A percentile compares a stretch with the other conserved stretches of the same genome.
Conservation (phyloP, 2,329 filamentous ascomycete genomes). For the Sarocladium oryzae region DNA sequence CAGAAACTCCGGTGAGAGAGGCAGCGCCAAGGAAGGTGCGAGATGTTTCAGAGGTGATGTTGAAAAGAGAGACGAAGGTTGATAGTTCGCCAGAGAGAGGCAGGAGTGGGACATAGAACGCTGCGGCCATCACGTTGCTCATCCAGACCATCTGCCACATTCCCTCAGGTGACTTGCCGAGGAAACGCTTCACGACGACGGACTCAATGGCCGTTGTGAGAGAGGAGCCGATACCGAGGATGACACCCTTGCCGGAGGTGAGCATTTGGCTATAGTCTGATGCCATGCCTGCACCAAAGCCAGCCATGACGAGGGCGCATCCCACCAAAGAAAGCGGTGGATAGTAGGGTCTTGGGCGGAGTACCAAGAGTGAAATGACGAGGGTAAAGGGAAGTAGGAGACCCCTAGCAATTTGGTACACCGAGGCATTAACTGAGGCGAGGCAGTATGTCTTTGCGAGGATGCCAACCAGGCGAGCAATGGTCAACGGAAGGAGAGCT, state of each 20-base stretch:
- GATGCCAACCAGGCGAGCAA: slow-evolving; percentile 19
- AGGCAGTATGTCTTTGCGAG: slow-evolving; percentile 22
- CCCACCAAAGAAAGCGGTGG: slow-evolving; percentile 20
- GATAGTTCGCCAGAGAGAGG: slow-evolving; percentile 19
- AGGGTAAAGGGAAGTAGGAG: slow-evolving; percentile 20
- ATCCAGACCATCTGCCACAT: slow-evolving; percentile 24
- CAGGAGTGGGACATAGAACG: slow-evolving; percentile 20
- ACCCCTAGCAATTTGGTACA: slow-evolving; percentile 21
- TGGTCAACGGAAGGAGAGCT: slow-evolving; percentile 18
- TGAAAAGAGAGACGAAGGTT: slow-evolving; percentile 16
- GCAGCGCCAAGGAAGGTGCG: slow-evolving; percentile 18
- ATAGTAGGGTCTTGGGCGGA: slow-evolving; percentile 21
- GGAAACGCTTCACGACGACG: slow-evolving; percentile 20
- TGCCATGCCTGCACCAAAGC: slow-evolving; percentile 20
- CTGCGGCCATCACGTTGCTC: slow-evolving; percentile 20
- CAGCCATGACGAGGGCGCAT: slow-evolving; percentile 21
- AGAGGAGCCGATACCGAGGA: slow-evolving; percentile 20
- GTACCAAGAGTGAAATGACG: slow-evolving; percentile 19
- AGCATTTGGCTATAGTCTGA: slow-evolving; percentile 22
- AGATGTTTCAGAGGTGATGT: slow-evolving; percentile 13
- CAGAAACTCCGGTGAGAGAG: slow-evolving; percentile 18
- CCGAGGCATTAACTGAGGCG: slow-evolving; percentile 21
- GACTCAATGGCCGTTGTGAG: slow-evolving; percentile 21
- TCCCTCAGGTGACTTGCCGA: slow-evolving; percentile 20
- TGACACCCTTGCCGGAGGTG: slow-evolving; percentile 19